phyloP scores from a whole-genome alignment of 2,329 filamentous ascomycete genomes.

The Didymella arachidicola region DNA sequence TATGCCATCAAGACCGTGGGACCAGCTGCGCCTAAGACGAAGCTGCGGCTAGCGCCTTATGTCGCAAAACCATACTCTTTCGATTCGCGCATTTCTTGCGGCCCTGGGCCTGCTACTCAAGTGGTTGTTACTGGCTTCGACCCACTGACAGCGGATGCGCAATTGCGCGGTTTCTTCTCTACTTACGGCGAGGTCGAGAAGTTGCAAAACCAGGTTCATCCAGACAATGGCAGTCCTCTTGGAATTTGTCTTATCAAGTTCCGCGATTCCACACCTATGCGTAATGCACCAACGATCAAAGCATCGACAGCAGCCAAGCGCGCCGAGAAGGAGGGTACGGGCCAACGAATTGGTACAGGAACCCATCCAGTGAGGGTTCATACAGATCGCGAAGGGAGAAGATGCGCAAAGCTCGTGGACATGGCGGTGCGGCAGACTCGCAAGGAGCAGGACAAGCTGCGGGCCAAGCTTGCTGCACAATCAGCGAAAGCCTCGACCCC shows the following conservation, averaged over 20 bases:
- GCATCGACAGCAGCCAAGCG: slow-evolving; percentile 82
- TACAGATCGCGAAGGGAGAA: slow-evolving; percentile 85
- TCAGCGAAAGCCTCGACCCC: slow-evolving; percentile 32
- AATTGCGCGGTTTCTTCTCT: slow-evolving; percentile 77
- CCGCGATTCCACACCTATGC: slow-evolving; percentile 69
- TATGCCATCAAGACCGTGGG: slow-evolving; percentile 62
- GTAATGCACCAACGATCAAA: slow-evolving; percentile 63
- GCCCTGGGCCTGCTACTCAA: slow-evolving; percentile 86
- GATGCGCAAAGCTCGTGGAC: slow-evolving; percentile 80
- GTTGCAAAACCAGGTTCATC: slow-evolving; percentile 93
- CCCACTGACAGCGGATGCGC: slow-evolving; percentile 80
- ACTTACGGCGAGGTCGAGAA: slow-evolving; percentile 87
- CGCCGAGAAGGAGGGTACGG: slow-evolving; percentile 79
- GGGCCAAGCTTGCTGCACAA: slow-evolving; percentile 44
- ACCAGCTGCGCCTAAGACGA: slow-evolving; percentile 70
- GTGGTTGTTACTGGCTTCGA: slow-evolving; percentile 97
- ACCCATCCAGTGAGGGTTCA: slow-evolving; percentile 74
- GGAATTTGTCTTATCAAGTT: slow-evolving; percentile 94
- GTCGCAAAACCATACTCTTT: slow-evolving; percentile 81
- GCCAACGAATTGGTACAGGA: slow-evolving; percentile 79
- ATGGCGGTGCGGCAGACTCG: slow-evolving; percentile 74
- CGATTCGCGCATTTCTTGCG: slow-evolving; percentile 83
- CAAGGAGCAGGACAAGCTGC: slow-evolving; percentile 63
- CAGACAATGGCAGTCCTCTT: slow-evolving; percentile 90
- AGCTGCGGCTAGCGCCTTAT: slow-evolving; percentile 76